Evolutionary conservation across 2,329 filamentous ascomycete species (phyloP), one percentile per base, ranked within the genome.

Genomic region (Elsinoe necatrix): DNA sequence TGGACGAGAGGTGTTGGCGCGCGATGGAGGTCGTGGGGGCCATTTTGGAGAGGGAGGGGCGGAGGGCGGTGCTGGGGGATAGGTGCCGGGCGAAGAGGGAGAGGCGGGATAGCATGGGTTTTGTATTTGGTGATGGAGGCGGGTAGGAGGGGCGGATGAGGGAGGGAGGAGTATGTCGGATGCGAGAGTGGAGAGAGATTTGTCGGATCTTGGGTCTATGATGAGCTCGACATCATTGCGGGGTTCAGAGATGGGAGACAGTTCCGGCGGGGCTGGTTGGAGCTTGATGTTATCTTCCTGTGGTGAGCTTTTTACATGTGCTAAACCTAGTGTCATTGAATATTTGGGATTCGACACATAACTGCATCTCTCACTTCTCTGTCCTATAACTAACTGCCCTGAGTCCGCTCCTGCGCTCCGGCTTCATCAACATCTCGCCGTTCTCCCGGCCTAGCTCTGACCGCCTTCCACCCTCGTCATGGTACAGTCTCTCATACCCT

Each of bases 51-150:
- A 61, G 61, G 61, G 57, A 56, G 71, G 70, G 29, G 75, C 68
- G 27, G 72, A 68, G 43, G 77, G 73, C 45, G 67, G 84, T 80
- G 27, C 27, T 29, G 63, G 79, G 79, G 51, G 81, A 78, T 61
- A 95, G 73, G 69, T 95, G 89, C 68, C 85, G 80, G 59, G 83
- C 77, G 60, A 95, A 69, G 68, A 89, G 87, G 52, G 80, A 83
- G 57, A 95, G 71, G 63, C 90, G 83, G 60, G 81, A 80, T 72
- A 91, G 85, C 90, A 95, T 95, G 60, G 29, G 47, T 16, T 31
- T 37, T 37, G 34, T 7, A n/a, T 11, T 37, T 35, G 31, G 20
- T 4, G 5, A 54, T 35, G 9, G 25, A 35, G 8, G 27, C 12
- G 25, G 45, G 48, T n/a, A 39, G 31, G 4, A 12, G 8, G 31